A percentile compares a stretch with the other conserved stretches of the same genome.
These are phyloP conservation scores for Aspergillus amoenus DNA, from an alignment of 2,329 filamentous ascomycete genomes.

Conservation along the genomic window DNA sequence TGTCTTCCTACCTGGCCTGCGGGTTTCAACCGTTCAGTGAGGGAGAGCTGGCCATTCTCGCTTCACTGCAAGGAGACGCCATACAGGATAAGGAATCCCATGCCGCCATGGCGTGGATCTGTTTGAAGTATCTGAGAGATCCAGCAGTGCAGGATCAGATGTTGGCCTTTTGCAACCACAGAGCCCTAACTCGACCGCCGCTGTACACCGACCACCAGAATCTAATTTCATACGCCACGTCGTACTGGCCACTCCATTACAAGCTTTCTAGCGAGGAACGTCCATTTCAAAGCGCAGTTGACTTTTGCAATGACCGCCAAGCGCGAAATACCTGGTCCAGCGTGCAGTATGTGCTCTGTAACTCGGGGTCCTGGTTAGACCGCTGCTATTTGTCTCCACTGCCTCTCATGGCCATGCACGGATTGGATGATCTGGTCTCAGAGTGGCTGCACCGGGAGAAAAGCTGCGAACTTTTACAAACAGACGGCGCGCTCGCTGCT, in stretches of 20 bases:
- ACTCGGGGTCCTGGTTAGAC: neutral
- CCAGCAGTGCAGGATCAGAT: neutral
- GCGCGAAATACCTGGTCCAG: neutral
- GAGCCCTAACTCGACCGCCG: neutral
- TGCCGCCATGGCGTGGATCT: neutral
- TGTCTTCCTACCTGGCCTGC: neutral
- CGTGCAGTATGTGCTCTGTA: neutral
- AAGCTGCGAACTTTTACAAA: neutral
- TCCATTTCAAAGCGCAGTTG: neutral
- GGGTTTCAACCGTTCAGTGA: neutral
- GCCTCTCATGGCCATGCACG: neutral
- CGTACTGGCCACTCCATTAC: neutral
- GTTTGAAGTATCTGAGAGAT: neutral
- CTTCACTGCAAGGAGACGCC: neutral
- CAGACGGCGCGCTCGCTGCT: neutral
- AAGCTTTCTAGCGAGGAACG: neutral
- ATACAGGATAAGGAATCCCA: neutral
- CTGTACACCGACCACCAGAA: neutral
- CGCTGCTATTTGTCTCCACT: neutral
- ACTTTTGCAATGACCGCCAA: neutral
- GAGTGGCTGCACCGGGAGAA: neutral
- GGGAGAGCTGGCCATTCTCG: neutral
- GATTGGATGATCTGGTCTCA: neutral
- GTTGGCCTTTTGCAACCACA: neutral
- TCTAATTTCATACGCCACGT: neutral